Evolutionary conservation across 1,284 basidiomycete genomes (phyloP).

Genomic region (Peniophora sp.): DNA sequence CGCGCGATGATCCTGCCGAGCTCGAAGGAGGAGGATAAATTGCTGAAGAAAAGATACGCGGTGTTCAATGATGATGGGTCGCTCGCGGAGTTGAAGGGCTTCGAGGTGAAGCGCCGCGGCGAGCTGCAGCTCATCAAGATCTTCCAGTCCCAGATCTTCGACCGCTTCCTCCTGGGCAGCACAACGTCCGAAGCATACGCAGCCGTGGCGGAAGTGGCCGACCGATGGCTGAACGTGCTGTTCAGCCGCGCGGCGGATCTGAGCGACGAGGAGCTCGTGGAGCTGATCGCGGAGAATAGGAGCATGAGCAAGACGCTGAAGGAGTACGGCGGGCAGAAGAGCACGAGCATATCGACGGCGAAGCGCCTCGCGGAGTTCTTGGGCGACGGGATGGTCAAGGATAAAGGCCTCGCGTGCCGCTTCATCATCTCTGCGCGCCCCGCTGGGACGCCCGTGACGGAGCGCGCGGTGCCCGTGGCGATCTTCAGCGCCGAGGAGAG

Average conservation of each 20-base stretch:
- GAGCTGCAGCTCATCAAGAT: conserved; percentile 99
- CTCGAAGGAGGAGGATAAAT: conserved; percentile 98
- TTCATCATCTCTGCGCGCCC: conserved; percentile 98
- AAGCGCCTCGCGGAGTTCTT: conserved; percentile 94
- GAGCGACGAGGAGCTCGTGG: conserved; percentile 89
- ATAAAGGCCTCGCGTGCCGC: conserved; percentile 97
- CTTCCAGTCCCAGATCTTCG: conserved; percentile 98
- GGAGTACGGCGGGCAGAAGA: conserved; percentile 96
- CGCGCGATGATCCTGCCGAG: conserved; percentile 99
- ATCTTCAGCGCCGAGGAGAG: conserved; percentile 95
- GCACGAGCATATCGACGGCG: conserved; percentile 96
- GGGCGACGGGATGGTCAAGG: conserved; percentile 98
- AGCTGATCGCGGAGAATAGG: conserved; percentile 97
- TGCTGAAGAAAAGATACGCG: conserved; percentile 98
- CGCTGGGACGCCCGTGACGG: conserved; percentile 90
- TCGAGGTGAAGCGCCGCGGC: conserved; percentile 97
- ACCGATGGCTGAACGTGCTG: conserved; percentile 97
- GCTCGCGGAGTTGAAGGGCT: conserved; percentile 95
- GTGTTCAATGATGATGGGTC: conserved; percentile 99
- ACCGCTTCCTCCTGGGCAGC: conserved; percentile 89
- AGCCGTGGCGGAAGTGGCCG: conserved; percentile 88
- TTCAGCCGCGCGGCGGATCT: conserved; percentile 82
- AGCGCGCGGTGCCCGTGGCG: conserved; percentile 95
- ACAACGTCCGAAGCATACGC: conserved; percentile 95
- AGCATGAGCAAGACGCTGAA: conserved; percentile 97